Conservation (phyloP, 306 rosid species). For the Ochetophila trinervis region DNA sequence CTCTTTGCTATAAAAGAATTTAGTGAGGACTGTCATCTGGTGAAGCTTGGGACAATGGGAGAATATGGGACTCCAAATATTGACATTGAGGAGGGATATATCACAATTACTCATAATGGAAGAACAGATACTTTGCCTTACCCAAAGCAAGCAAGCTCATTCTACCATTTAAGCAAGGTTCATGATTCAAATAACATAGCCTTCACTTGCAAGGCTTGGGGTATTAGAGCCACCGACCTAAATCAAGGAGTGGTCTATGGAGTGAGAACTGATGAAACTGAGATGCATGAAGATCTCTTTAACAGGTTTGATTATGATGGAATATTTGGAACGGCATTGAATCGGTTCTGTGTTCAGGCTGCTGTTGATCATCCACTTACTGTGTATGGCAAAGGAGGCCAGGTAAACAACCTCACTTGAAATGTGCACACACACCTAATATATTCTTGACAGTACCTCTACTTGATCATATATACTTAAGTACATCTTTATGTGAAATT, state of each 20-base stretch:
- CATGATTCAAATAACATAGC: constrained; percentile 96
- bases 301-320: constrained; percentile 95
- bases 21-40: constrained; percentile 80
- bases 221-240: constrained; percentile 89
- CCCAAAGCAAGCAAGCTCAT: constrained; percentile 97
- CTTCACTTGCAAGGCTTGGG: constrained; percentile 99
- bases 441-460: not conserved
- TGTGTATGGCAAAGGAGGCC: constrained; percentile 98
- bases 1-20: constrained; percentile 93
- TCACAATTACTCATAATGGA: constrained; percentile 92
- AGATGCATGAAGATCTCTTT: constrained; percentile 71
- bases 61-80: constrained; percentile 98
- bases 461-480: not conserved
- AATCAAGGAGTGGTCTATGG: constrained; percentile 99
- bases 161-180: constrained; percentile 94
- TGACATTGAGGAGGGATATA: constrained; percentile 95
- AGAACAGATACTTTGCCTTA: constrained; percentile 91
- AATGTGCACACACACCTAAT: not conserved
- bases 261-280: constrained; percentile 78
- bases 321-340: constrained; percentile 90
- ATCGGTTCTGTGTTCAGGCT: constrained; percentile 96
- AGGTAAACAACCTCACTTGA: constrained; percentile 46
- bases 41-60: constrained; percentile 99
- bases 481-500: not conserved
- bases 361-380: constrained; percentile 98